These are phyloP conservation scores for Thymus quinquecostatus DNA, from an alignment of 257 asterid genomes.

Conservation along the genomic window DNA sequence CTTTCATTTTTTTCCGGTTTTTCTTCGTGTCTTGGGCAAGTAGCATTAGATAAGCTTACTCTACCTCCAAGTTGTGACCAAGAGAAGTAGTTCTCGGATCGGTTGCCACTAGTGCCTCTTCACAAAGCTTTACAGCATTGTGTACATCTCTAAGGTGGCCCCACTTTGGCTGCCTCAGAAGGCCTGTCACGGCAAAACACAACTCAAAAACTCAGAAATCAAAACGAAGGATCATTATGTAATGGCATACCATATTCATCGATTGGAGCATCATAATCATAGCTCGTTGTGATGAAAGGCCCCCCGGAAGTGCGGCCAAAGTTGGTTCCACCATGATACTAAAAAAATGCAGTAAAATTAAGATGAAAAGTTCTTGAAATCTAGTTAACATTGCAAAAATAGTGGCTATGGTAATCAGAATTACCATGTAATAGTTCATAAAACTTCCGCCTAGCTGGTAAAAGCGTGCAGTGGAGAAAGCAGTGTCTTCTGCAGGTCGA, in stretches of 20 bases:
- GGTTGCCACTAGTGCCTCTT: constrained; percentile 67
- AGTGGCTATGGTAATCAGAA: constrained; percentile 12
- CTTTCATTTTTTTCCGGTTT: not conserved
- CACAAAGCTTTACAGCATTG: constrained; percentile 77
- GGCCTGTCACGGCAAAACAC: constrained; percentile 43
- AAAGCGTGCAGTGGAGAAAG: constrained; percentile 87
- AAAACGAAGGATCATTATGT: not conserved
- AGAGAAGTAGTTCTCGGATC: constrained; percentile 69
- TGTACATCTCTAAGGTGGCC: constrained; percentile 77
- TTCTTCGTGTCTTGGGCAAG: not conserved
- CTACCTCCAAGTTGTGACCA: constrained; percentile 65
- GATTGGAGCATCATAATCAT: constrained; percentile 88
- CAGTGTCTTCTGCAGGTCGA: constrained; percentile 87
- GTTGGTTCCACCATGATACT: constrained; percentile 98
- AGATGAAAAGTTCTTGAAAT: not conserved
- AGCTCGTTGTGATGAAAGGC: constrained; percentile 77
- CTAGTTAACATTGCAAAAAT: not conserved
- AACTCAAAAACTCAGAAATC: not conserved
- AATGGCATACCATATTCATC: constrained; percentile 69
- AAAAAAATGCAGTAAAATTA: constrained; percentile 18
- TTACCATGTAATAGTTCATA: constrained; percentile 93
- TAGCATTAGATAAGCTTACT: not conserved
- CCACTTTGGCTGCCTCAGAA: constrained; percentile 73
- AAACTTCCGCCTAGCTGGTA: constrained; percentile 92
- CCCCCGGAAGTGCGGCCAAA: constrained; percentile 82